Percentiles rank a stretch among this genome's conserved stretches.
Conservation (phyloP, 768 basidiomycete genomes). For the Amanita rimosa region DNA sequence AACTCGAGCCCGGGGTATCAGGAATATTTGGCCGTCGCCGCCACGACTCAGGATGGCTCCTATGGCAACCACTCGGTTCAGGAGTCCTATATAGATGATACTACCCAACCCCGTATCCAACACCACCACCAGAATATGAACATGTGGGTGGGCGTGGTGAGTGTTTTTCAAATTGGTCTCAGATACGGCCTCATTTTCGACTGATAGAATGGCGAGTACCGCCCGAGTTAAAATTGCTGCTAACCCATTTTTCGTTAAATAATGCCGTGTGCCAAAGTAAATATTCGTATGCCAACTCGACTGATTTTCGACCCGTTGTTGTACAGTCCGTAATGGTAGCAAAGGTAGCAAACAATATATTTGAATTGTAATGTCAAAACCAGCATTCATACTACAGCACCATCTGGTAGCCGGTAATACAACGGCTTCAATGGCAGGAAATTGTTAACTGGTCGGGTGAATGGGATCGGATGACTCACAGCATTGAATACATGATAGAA, state of each 20-base stretch:
- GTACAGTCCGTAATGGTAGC: background rate
- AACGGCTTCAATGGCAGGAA: constrained; percentile 17
- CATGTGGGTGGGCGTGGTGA: constrained; percentile 33
- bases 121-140: constrained; percentile 9
- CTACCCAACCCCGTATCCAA: background rate
- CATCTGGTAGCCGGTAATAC: constrained; percentile 29
- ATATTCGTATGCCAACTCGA: background rate
- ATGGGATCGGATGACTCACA: constrained; percentile 24
- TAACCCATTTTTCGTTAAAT: background rate
- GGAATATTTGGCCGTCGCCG: constrained; percentile 47
- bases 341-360: background rate
- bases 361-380: background rate
- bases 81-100: constrained; percentile 21
- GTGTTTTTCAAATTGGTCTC: constrained; percentile 5
- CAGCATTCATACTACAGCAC: constrained; percentile 16
- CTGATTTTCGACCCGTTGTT: background rate
- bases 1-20: constrained; percentile 23
- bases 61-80: constrained; percentile 45
- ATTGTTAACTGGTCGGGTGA: background rate
- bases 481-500: constrained; percentile 71
- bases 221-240: background rate
- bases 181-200: background rate
- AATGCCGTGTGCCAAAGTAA: background rate
- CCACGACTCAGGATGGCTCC: constrained; percentile 41
- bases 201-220: background rate